Evolutionary conservation across 768 basidiomycete genomes (phyloP).

Genomic region (Chalciporus pseudorubinellus): DNA sequence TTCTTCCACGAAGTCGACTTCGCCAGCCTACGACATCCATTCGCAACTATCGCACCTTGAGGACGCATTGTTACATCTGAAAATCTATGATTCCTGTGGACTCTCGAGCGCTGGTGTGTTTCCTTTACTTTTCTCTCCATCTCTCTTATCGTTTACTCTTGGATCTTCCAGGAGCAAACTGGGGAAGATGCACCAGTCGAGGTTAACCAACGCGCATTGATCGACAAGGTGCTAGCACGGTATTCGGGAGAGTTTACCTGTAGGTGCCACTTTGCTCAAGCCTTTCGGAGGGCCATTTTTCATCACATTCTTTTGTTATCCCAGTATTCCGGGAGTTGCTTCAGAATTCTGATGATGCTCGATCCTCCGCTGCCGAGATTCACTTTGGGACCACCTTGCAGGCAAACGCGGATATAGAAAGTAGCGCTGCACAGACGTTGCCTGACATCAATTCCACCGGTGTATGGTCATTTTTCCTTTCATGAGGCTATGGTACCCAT

Average conservation of each 20-base stretch:
- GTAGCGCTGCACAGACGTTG: slow-evolving; percentile 25
- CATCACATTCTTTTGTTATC: background rate
- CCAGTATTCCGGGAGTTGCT: slow-evolving; percentile 76
- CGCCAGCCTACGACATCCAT: no score
- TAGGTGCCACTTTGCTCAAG: slow-evolving; percentile 50
- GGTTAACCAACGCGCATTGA: slow-evolving; percentile 90
- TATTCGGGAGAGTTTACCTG: slow-evolving; percentile 92
- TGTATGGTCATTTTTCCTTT: slow-evolving; percentile 33
- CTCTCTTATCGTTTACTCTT: no score
- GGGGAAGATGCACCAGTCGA: slow-evolving; percentile 48
- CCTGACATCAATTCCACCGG: slow-evolving; percentile 62
- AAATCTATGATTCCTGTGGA: no score
- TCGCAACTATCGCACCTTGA: no score
- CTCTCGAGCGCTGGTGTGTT: no score
- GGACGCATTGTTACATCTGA: no score
- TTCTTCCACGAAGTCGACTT: no score
- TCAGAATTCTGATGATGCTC: slow-evolving; percentile 96
- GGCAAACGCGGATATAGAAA: background rate
- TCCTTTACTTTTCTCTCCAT: no score
- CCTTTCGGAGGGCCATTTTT: no score
- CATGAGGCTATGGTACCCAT: background rate
- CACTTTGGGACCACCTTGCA: slow-evolving; percentile 64
- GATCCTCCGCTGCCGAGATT: slow-evolving; percentile 69
- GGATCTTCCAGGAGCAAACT: no score
- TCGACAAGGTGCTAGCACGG: slow-evolving; percentile 90